A percentile compares a stretch with the other conserved stretches of the same genome.
These are phyloP conservation scores for Neofusicoccum ribis DNA, from an alignment of 2,329 filamentous ascomycete genomes.

Conservation along the genomic window DNA sequence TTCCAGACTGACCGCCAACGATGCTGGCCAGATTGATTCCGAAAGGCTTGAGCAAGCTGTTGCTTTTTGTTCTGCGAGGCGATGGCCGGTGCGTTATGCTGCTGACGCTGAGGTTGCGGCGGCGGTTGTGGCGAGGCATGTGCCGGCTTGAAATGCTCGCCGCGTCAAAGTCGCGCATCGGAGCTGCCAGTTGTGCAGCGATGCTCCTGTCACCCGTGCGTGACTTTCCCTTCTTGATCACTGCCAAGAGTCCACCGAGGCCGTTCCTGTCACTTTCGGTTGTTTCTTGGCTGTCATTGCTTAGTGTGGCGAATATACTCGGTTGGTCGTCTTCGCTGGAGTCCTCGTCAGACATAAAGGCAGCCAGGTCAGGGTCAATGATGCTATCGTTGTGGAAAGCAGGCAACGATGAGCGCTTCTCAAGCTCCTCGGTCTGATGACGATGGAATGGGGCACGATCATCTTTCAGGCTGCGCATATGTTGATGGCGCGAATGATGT, in stretches of 20 bases:
- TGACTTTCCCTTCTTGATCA: constrained; percentile 74
- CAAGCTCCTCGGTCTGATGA: constrained; percentile 66
- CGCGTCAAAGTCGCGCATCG: constrained; percentile 64
- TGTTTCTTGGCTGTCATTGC: constrained; percentile 62
- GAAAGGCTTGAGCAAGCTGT: constrained; percentile 53
- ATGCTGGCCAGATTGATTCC: constrained; percentile 41
- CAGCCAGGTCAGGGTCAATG: constrained; percentile 92
- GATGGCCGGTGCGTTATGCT: constrained; percentile 74
- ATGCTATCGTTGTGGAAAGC: constrained; percentile 99
- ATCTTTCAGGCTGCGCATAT: constrained; percentile 77
- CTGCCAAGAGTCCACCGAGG: constrained; percentile 70
- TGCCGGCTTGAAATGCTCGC: constrained; percentile 66
- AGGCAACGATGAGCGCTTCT: constrained; percentile 68
- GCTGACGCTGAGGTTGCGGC: constrained; percentile 80
- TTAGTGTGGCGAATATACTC: constrained; percentile 77
- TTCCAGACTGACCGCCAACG: constrained; percentile 18
- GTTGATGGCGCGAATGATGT: constrained; percentile 84
- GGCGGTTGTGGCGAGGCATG: constrained; percentile 63
- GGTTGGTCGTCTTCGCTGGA: constrained; percentile 92
- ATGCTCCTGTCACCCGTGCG: constrained; percentile 72
- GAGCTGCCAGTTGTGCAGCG: constrained; percentile 64
- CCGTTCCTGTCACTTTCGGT: constrained; percentile 72
- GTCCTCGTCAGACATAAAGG: constrained; percentile 91
- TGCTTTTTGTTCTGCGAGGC: constrained; percentile 63
- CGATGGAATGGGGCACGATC: constrained; percentile 87